Percentiles rank a stretch among this genome's conserved stretches.
These are phyloP conservation scores for Stentor coeruleus DNA, from an alignment of 73 alveolate species.

Conservation along the genomic window DNA sequence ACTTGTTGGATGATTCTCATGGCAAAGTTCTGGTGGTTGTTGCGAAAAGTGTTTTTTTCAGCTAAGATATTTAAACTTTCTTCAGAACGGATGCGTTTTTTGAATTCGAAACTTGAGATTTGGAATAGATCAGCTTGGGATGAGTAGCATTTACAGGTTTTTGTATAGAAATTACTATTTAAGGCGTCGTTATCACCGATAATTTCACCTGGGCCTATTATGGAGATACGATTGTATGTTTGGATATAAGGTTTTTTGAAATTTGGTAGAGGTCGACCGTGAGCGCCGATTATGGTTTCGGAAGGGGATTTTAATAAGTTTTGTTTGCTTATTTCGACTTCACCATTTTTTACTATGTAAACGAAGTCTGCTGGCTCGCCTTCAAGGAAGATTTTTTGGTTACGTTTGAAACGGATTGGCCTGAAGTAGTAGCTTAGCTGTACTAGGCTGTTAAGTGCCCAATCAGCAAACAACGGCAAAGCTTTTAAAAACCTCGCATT, in stretches of 20 bases:
- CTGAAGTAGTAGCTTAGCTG: neutral
- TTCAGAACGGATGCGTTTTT: neutral
- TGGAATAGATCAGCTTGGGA: neutral
- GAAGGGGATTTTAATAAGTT: neutral
- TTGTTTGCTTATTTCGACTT: neutral
- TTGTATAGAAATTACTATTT: neutral
- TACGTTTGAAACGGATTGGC: neutral
- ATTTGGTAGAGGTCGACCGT: neutral
- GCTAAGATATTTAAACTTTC: neutral
- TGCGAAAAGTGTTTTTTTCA: too few relatives aligned
- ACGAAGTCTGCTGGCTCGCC: neutral
- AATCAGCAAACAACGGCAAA: constrained; percentile 39
- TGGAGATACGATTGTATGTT: neutral
- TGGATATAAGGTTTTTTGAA: too few relatives aligned
- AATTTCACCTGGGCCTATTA: neutral
- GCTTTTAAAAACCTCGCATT: constrained; percentile 21
- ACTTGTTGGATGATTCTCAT: too few relatives aligned
- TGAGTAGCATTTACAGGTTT: neutral
- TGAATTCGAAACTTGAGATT: neutral
- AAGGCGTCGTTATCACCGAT: neutral
- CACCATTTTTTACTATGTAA: neutral
- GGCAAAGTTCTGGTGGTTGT: too few relatives aligned
- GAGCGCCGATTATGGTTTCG: neutral
- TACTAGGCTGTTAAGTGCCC: constrained; percentile 31
- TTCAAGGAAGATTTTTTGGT: neutral